A percentile compares a stretch with the other conserved stretches of the same genome.
These are phyloP conservation scores for Ophiocytium majus DNA, from an alignment of 352 stramenopile species.

Conservation along the genomic window DNA sequence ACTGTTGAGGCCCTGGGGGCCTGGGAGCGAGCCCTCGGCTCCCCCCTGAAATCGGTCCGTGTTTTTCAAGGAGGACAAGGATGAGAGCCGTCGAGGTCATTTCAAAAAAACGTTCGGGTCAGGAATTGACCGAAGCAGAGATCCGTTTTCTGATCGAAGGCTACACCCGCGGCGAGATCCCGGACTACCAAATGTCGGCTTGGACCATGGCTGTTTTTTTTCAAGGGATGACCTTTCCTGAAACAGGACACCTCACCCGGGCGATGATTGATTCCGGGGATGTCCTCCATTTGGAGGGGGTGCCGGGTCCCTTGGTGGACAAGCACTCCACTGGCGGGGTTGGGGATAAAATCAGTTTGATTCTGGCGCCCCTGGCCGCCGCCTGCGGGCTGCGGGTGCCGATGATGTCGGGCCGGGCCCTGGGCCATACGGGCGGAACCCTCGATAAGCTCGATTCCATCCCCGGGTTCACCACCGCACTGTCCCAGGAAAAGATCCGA, in stretches of 20 bases:
- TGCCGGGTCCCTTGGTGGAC: conserved; percentile 60
- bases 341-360: conserved; percentile 65
- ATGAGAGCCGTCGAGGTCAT: too few species aligned
- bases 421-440: conserved; percentile 68
- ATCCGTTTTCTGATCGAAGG: too few species aligned
- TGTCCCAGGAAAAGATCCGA: conserved; percentile 27
- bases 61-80: too few species aligned
- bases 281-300: conserved; percentile 28
- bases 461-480: conserved; percentile 59
- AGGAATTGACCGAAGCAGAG: too few species aligned
- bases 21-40: too few species aligned
- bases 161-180: conserved; percentile 52
- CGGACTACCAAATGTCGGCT: conserved; percentile 68
- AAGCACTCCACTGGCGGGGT: conserved; percentile 67
- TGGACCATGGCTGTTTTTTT: conserved; percentile 69
- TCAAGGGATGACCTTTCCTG: neutral
- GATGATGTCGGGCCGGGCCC: conserved; percentile 66
- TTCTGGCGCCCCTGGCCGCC: conserved; percentile 64
- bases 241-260: neutral
- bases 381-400: conserved; percentile 58
- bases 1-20: too few species aligned
- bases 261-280: neutral
- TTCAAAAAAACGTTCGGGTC: too few species aligned
- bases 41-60: too few species aligned
- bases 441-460: conserved; percentile 70